Conservation (phyloP, 148 eudicot species). For the Pouteria glomerata region DNA sequence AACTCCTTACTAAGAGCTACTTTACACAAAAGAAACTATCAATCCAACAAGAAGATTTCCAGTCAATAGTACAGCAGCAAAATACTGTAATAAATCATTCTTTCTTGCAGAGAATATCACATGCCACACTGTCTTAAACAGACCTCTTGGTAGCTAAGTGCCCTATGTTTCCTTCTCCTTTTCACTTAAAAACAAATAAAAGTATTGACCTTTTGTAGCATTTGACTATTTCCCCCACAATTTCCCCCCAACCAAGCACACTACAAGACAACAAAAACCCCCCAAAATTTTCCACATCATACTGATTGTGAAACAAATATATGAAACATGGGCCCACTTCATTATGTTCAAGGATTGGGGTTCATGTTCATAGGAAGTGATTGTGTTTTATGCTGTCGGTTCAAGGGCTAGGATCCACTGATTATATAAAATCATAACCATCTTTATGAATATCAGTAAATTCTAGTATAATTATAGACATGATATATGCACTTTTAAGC, state of each 20-base stretch:
- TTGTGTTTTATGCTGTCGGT: too few relatives aligned
- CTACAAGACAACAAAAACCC: neutral
- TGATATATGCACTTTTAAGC: neutral
- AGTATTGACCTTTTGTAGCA: neutral
- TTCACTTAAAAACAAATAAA: neutral
- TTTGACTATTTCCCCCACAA: neutral
- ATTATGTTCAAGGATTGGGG: neutral
- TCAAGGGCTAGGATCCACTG: too few relatives aligned
- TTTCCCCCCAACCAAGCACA: neutral
- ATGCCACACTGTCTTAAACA: neutral
- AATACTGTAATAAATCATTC: neutral
- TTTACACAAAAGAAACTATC: slow-evolving; percentile 9
- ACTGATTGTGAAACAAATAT: neutral
- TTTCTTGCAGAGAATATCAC: neutral
- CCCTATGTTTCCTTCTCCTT: neutral
- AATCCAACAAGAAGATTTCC: slow-evolving; percentile 6
- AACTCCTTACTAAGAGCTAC: slow-evolving; percentile 55
- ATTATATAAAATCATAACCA: neutral
- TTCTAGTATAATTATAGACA: neutral
- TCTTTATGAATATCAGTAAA: neutral
- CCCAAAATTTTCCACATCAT: neutral
- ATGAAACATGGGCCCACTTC: neutral
- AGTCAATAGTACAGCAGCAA: neutral
- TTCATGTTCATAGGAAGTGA: too few relatives aligned
- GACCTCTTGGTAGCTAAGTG: neutral